phyloP scores from a whole-genome alignment of 225 moss, liverwort and hornwort species.

The Anthoceros angustus region DNA sequence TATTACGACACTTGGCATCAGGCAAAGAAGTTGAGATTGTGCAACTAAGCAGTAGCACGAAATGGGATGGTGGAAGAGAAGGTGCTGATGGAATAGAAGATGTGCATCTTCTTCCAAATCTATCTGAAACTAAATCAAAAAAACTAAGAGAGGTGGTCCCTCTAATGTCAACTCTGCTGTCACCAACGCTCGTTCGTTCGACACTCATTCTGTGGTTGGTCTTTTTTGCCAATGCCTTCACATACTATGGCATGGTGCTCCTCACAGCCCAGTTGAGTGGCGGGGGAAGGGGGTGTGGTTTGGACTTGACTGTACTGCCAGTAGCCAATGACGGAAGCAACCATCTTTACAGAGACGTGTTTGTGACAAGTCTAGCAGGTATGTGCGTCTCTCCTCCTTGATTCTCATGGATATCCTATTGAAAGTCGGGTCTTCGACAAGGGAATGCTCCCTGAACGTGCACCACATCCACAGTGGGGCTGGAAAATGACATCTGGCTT shows the following conservation, averaged over 20 bases:
- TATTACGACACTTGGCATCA: slow-evolving; percentile 8
- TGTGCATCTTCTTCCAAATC: background rate
- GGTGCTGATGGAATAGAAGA: background rate
- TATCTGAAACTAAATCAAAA: slow-evolving; percentile 10
- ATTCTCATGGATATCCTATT: slow-evolving; percentile 3
- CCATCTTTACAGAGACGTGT: slow-evolving; percentile 45
- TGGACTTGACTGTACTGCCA: slow-evolving; percentile 19
- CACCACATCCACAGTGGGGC: background rate
- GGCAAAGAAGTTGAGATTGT: background rate
- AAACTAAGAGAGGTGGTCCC: slow-evolving; percentile 26
- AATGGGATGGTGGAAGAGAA: slow-evolving; percentile 3
- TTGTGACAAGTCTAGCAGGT: slow-evolving; percentile 72
- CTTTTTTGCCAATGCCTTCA: slow-evolving; percentile 84
- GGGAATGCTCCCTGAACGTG: background rate
- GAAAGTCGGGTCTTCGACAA: background rate
- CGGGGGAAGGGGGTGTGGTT: slow-evolving; percentile 34
- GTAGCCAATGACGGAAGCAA: slow-evolving; percentile 12
- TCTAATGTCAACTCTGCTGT: slow-evolving; percentile 44
- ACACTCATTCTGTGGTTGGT: slow-evolving; percentile 80
- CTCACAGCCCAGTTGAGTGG: slow-evolving; percentile 77
- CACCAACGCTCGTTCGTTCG: slow-evolving; percentile 48
- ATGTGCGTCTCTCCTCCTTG: background rate
- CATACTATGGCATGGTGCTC: slow-evolving; percentile 85
- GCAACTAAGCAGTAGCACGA: background rate
- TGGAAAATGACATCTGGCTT: background rate